Percentiles rank a stretch among this genome's conserved stretches.
phyloP scores from a whole-genome alignment of 306 rosid species.

The Myrica gale region DNA sequence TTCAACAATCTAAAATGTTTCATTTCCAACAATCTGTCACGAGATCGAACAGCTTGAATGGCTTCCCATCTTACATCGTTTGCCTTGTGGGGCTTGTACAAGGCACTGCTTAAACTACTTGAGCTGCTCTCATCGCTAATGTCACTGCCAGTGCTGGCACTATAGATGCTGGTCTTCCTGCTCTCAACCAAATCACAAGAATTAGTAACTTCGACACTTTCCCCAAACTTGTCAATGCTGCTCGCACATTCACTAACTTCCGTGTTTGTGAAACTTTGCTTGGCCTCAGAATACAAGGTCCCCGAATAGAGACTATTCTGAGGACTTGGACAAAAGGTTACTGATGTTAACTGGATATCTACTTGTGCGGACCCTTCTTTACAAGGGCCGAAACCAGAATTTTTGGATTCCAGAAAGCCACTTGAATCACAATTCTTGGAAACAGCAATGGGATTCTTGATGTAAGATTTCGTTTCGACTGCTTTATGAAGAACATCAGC shows the following conservation, averaged over 20 bases:
- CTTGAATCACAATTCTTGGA: conserved; percentile 42
- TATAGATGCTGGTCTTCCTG: conserved; percentile 76
- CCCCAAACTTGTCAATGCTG: conserved; percentile 68
- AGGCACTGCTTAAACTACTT: conserved; percentile 66
- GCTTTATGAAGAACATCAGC: conserved; percentile 27
- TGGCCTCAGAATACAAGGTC: conserved; percentile 76
- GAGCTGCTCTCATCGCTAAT: conserved; percentile 86
- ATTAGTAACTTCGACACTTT: conserved; percentile 55
- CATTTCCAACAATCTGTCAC: conserved; percentile 65
- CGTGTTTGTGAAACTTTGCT: conserved; percentile 72
- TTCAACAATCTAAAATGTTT: conserved; percentile 72
- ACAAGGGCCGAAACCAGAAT: conserved; percentile 32
- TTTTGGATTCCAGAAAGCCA: conserved; percentile 40
- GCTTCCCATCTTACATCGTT: conserved; percentile 96
- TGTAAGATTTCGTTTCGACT: conserved; percentile 40
- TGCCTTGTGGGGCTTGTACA: conserved; percentile 83
- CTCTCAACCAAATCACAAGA: conserved; percentile 64
- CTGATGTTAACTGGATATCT: conserved; percentile 34
- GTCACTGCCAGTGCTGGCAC: conserved; percentile 91
- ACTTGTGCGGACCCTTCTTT: conserved; percentile 40
- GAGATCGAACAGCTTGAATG: conserved; percentile 67
- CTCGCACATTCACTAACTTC: conserved; percentile 68
- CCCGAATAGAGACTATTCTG: conserved; percentile 69
- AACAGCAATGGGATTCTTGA: conserved; percentile 29
- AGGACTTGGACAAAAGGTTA: conserved; percentile 64